Conservation (phyloP, 768 basidiomycete species). For the Amanita exitialis region DNA sequence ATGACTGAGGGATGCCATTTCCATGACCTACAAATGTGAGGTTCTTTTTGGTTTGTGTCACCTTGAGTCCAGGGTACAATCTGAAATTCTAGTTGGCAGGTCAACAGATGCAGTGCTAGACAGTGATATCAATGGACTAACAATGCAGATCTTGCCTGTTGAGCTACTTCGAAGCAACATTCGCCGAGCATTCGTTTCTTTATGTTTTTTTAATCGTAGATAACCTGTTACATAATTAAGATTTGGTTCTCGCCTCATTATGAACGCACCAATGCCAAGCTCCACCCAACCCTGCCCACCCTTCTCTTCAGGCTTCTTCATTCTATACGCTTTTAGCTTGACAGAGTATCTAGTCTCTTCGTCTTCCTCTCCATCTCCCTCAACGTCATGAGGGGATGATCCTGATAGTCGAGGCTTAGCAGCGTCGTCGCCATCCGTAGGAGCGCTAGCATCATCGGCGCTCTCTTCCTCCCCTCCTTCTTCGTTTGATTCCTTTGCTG, state of each 20-base stretch:
- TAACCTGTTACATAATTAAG: conserved; percentile 32
- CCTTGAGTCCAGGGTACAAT: conserved; percentile 48
- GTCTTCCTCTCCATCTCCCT: conserved; percentile 76
- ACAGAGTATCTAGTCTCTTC: conserved; percentile 57
- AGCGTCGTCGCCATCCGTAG: conserved; percentile 22
- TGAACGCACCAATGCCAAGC: conserved; percentile 51
- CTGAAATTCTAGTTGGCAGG: conserved; percentile 53
- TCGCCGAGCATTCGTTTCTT: conserved; percentile 45
- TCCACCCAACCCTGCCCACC: conserved; percentile 48
- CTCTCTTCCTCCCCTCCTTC: conserved; percentile 14
- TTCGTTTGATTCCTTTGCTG: conserved; percentile 4
- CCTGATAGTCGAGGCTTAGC: conserved; percentile 25
- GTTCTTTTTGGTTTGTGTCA: conserved; percentile 38
- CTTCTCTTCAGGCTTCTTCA: conserved; percentile 38
- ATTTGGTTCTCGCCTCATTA: background rate
- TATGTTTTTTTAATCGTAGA: conserved; percentile 67
- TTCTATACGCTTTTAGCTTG: conserved; percentile 52
- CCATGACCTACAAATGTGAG: conserved; percentile 68
- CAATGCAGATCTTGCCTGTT: conserved; percentile 68
- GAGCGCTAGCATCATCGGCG: conserved; percentile 16
- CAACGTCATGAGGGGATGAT: conserved; percentile 43
- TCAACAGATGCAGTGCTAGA: background rate
- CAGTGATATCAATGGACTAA: conserved; percentile 25
- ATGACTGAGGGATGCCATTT: conserved; percentile 45
- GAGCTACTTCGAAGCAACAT: conserved; percentile 62